Evolutionary conservation across 1,139 yeast genomes (phyloP).

Genomic region (Candida glucosophila): DNA sequence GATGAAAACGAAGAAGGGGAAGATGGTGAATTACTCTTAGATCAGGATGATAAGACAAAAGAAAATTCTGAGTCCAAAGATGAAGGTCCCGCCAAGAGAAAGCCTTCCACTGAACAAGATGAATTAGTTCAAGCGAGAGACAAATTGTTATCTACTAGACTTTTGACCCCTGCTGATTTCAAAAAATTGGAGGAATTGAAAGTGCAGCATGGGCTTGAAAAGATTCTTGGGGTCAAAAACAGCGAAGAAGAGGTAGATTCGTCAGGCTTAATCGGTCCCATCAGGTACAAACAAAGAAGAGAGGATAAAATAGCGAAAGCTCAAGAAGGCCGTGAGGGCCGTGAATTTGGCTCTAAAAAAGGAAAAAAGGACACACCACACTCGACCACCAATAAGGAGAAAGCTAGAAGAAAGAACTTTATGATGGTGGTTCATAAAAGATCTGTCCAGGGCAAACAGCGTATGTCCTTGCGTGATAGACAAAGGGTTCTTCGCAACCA

Average conservation of each 20-base stretch:
- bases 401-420: slow-evolving; percentile 96
- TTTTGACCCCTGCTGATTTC: slow-evolving; percentile 94
- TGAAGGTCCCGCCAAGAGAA: slow-evolving; percentile 7
- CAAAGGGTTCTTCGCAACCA: slow-evolving; percentile 84
- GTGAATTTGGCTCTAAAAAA: slow-evolving; percentile 83
- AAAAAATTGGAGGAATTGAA: slow-evolving; percentile 86
- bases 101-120: slow-evolving; percentile 30
- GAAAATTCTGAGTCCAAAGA: too few relatives aligned
- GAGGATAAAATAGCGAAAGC: slow-evolving; percentile 87
- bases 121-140: too few relatives aligned
- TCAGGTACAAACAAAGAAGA: slow-evolving; percentile 75
- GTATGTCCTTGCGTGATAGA: slow-evolving; percentile 81
- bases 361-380: slow-evolving; percentile 74
- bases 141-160: slow-evolving; percentile 62
- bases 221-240: slow-evolving; percentile 52
- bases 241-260: slow-evolving; percentile 83
- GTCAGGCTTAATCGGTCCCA: slow-evolving; percentile 67
- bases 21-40: slow-evolving; percentile 15
- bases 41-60: slow-evolving; percentile 7
- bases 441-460: slow-evolving; percentile 89
- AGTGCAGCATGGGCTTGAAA: slow-evolving; percentile 76
- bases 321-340: slow-evolving; percentile 85
- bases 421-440: slow-evolving; percentile 97
- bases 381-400: slow-evolving; percentile 91
- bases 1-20: slow-evolving; percentile 14